phyloP scores from a whole-genome alignment of 257 asterid genomes.

The Fraxinus excelsior region DNA sequence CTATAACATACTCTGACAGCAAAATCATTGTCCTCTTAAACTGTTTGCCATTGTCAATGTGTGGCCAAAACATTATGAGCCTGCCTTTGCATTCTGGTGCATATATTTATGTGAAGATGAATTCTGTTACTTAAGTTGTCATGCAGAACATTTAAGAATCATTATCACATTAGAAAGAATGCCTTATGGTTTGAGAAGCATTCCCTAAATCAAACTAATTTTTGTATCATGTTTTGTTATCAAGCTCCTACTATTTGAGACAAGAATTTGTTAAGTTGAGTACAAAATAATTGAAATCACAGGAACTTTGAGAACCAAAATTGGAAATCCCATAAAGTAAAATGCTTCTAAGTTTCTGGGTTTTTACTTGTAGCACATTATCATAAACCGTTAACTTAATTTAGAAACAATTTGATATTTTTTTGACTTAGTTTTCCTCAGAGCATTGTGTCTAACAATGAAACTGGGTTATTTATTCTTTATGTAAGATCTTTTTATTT shows the following conservation, averaged over 20 bases:
- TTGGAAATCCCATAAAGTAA: neutral
- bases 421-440: neutral
- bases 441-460: neutral
- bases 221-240: neutral
- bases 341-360: neutral
- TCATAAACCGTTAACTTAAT: neutral
- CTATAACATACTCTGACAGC: slow-evolving; percentile 18
- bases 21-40: slow-evolving; percentile 14
- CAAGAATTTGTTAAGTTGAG: neutral
- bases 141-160: neutral
- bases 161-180: neutral
- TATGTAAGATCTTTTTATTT: neutral
- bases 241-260: neutral
- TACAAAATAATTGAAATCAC: neutral
- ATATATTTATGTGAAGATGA: slow-evolving; percentile 15
- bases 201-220: neutral
- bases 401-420: neutral
- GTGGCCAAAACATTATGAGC: slow-evolving; percentile 17
- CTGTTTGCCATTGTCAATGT: neutral
- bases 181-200: neutral
- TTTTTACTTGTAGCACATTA: neutral
- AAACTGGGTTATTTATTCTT: neutral
- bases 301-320: neutral
- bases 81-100: slow-evolving; percentile 1
- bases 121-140: neutral